A percentile compares a stretch with the other conserved stretches of the same genome.
These are phyloP conservation scores for Mucor velutinosus DNA, from an alignment of 371 early-diverging fungal genomes.

Conservation along the genomic window DNA sequence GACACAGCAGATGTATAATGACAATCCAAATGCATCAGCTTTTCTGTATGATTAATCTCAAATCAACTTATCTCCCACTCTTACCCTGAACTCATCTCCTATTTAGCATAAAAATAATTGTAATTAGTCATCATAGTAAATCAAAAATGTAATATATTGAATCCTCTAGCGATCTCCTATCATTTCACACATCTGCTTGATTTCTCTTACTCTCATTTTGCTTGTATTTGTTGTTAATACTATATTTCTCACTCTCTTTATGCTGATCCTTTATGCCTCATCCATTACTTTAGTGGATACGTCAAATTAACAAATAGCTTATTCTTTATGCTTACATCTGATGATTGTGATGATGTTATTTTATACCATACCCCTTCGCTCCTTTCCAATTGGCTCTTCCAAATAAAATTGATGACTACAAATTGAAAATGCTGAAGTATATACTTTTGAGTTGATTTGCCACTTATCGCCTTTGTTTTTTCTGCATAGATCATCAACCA, in stretches of 20 bases:
- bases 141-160: not conserved
- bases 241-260: not conserved
- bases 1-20: not conserved
- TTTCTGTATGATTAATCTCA: not conserved
- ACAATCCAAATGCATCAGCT: not conserved
- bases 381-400: not conserved
- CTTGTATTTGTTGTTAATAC: not conserved
- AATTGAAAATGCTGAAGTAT: not conserved
- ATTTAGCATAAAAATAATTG: conserved; percentile 1
- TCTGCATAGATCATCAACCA: not conserved
- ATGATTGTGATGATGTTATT: not conserved
- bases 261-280: not conserved
- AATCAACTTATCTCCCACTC: not conserved
- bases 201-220: not conserved
- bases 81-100: not conserved
- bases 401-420: not conserved
- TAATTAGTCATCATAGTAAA: not conserved
- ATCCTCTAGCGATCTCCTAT: not conserved
- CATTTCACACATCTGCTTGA: not conserved
- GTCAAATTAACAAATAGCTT: not conserved
- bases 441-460: not conserved
- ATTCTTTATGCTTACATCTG: not conserved
- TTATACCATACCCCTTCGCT: not conserved
- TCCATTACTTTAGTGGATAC: not conserved
- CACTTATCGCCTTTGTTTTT: not conserved